These are phyloP conservation scores for Candida glaebosa DNA, from an alignment of 805 yeast species.

Conservation along the genomic window DNA sequence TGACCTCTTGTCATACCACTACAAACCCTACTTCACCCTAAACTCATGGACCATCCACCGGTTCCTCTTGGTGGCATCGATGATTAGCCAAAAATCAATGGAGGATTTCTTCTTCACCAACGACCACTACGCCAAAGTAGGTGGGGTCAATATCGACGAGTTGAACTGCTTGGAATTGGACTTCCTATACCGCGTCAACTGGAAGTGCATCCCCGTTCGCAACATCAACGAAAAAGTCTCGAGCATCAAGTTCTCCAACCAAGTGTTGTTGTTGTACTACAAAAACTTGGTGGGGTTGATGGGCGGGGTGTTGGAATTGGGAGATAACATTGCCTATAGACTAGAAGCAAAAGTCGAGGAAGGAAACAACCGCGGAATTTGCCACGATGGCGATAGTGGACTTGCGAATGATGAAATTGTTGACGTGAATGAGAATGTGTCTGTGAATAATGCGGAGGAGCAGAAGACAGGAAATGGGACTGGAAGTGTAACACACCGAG, in stretches of 20 bases:
- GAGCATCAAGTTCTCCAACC: slow-evolving; percentile 30
- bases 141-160: slow-evolving; percentile 83
- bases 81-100: slow-evolving; percentile 84
- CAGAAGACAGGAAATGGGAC: neutral
- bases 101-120: slow-evolving; percentile 95
- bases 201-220: slow-evolving; percentile 47
- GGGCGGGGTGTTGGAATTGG: slow-evolving; percentile 22
- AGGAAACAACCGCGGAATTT: too few relatives aligned
- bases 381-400: too few relatives aligned
- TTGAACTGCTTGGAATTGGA: slow-evolving; percentile 86
- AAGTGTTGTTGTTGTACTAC: slow-evolving; percentile 38
- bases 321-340: neutral
- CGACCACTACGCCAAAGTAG: slow-evolving; percentile 91
- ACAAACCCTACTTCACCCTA: slow-evolving; percentile 70
- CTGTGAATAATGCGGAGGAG: neutral
- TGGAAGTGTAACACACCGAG: neutral
- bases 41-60: slow-evolving; percentile 93
- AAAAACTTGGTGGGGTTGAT: slow-evolving; percentile 36
- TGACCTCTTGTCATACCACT: slow-evolving; percentile 76
- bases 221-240: slow-evolving; percentile 11
- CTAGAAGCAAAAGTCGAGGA: neutral
- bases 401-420: too few relatives aligned
- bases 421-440: neutral
- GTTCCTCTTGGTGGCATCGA: slow-evolving; percentile 83
- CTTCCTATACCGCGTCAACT: slow-evolving; percentile 74